Evolutionary conservation across 345 rosid genomes (phyloP).

Genomic region (Schrenkiella parvula): DNA sequence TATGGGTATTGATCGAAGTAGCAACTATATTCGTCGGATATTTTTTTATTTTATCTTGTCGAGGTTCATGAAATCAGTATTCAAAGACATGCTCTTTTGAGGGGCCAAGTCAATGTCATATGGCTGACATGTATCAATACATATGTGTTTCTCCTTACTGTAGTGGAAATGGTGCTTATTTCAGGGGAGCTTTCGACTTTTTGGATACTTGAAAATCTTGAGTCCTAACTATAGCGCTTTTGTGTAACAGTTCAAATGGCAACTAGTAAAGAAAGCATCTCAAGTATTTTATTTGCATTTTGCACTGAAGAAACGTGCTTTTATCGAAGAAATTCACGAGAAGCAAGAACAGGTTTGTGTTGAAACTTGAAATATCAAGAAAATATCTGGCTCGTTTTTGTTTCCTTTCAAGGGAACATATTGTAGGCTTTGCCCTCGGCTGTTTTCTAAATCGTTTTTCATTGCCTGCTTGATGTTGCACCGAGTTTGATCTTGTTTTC

Average conservation of each 20-base stretch:
- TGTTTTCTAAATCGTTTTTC: background rate
- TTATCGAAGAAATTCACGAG: slow-evolving; percentile 95
- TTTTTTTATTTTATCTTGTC: too few relatives aligned
- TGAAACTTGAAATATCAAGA: background rate
- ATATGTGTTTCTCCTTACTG: background rate
- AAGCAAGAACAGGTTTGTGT: slow-evolving; percentile 93
- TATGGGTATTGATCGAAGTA: slow-evolving; percentile 2
- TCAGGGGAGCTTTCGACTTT: background rate
- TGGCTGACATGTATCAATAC: background rate
- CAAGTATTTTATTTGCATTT: slow-evolving; percentile 89
- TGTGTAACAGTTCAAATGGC: slow-evolving; percentile 80
- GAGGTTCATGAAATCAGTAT: background rate
- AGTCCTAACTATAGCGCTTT: slow-evolving; percentile 7
- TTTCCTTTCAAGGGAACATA: background rate
- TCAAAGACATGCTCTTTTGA: background rate
- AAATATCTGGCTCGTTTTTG: background rate
- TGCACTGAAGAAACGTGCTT: slow-evolving; percentile 81
- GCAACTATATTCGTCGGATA: background rate
- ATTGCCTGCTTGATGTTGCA: slow-evolving; percentile 23
- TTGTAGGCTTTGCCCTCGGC: background rate
- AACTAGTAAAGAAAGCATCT: slow-evolving; percentile 76
- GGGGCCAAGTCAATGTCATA: background rate
- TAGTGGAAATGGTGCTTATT: slow-evolving; percentile 1
- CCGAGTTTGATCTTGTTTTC: slow-evolving; percentile 44
- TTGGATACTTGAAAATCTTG: background rate